phyloP scores from a whole-genome alignment of 2,329 filamentous ascomycete species.

The Xylogone sp. region DNA sequence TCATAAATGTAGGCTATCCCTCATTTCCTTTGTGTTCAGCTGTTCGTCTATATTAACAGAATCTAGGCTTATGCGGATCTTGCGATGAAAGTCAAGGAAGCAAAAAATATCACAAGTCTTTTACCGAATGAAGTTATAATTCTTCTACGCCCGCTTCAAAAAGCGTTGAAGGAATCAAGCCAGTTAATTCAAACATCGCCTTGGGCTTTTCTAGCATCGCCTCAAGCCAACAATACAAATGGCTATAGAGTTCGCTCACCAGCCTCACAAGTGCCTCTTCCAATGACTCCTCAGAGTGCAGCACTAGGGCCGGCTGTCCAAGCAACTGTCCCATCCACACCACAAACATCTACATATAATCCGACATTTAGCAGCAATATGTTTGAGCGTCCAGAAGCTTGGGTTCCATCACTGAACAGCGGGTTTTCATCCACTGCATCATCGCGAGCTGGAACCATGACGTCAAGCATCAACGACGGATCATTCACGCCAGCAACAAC shows the following conservation, averaged over 20 bases:
- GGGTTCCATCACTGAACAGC: slow-evolving; percentile 21
- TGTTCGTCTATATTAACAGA: slow-evolving; percentile 19
- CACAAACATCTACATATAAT: slow-evolving; percentile 30
- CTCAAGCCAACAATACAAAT: slow-evolving; percentile 13
- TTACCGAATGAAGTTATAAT: slow-evolving; percentile 65
- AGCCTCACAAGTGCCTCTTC: slow-evolving; percentile 55
- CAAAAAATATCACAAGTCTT: slow-evolving; percentile 42
- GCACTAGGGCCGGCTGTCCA: slow-evolving; percentile 87
- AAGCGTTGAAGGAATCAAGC: slow-evolving; percentile 75
- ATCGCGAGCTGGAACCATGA: slow-evolving; percentile 28
- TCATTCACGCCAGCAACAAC: slow-evolving; percentile 21
- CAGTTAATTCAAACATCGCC: slow-evolving; percentile 65
- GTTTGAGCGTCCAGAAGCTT: slow-evolving; percentile 27
- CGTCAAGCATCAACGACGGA: slow-evolving; percentile 22
- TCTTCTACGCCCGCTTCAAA: slow-evolving; percentile 76
- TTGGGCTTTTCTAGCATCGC: slow-evolving; percentile 49
- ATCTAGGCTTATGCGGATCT: slow-evolving; percentile 62
- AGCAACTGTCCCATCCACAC: slow-evolving; percentile 77
- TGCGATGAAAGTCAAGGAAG: slow-evolving; percentile 54
- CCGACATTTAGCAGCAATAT: slow-evolving; percentile 26
- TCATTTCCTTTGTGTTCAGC: not conserved
- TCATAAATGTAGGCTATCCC: slow-evolving; percentile 45
- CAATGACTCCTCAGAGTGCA: slow-evolving; percentile 85
- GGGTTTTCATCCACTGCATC: slow-evolving; percentile 12
- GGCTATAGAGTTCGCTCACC: slow-evolving; percentile 25